Evolutionary conservation across 805 yeast genomes (phyloP), one percentile per base, ranked within the genome.

Genomic region (Candida ortonii): DNA sequence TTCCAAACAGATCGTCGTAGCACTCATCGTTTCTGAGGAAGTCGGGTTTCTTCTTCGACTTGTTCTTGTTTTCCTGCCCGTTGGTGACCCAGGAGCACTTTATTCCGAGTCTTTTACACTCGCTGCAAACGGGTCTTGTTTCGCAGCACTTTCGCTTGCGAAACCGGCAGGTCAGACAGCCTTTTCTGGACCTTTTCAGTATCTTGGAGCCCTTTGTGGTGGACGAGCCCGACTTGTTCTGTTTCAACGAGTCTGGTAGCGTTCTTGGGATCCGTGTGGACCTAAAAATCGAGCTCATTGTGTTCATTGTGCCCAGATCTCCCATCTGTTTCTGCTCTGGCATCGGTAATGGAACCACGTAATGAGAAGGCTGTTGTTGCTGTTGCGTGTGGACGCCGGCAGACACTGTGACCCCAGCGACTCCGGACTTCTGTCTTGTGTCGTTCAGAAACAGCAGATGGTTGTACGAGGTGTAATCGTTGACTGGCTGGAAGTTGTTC

Each of bases 141-240:
- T 67, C 64, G 41, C 66, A 67, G 43, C 72, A 67, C 34, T 65
- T 67, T 44, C 67, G 65, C 54, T 65, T 67, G 28, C 70, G 54
- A 37, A 50, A 54, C 38, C 66, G 56, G 44, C 72, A 67, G 27
- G 61, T 57, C 10, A 53, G 39, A 35, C 68, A 65, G 0, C 68
- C 67, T 12, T 44, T 36, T 13, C 61, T 41, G 2, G 65, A 60
- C 10, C 63, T 34, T 27, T 43, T 43, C 12, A 46, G 38, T 3
- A 41, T 37, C 30, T 32, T 34, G 16, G 34, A 33, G 1, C 16
- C 14, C 6, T 7, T 21, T 2, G 23, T 3, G 22, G n/a, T 10
- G 13, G 13, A 20, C 16, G 14, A 15, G 19, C 17, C 4, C 17
- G 29, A 36, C 28, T 23, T 22, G 16, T 26, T 28, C 14, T 18